Conservation (phyloP, 306 rosid genomes). For the Morella rubra region DNA sequence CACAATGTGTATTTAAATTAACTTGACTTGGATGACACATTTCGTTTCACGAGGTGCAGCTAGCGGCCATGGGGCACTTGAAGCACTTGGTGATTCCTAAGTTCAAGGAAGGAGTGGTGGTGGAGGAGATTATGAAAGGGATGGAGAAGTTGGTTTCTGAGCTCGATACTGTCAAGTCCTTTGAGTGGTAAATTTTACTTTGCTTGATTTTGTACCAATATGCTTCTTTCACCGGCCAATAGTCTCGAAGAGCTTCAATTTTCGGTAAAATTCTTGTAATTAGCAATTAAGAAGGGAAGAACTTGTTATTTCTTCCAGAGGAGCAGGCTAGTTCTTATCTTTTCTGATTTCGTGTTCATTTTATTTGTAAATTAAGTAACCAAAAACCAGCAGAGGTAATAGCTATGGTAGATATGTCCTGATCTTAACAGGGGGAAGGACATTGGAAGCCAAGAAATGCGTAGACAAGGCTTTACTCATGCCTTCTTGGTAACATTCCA, state of each 20-base stretch:
- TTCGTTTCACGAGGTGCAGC: conserved; percentile 26
- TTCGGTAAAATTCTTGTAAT: not conserved
- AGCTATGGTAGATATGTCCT: not conserved
- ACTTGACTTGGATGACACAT: conserved; percentile 18
- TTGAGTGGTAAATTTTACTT: conserved; percentile 51
- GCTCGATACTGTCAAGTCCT: conserved; percentile 72
- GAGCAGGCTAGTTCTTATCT: not conserved
- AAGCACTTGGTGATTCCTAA: conserved; percentile 78
- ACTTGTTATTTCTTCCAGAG: not conserved
- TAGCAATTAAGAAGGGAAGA: not conserved
- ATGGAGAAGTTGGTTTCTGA: conserved; percentile 72
- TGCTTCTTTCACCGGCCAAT: not conserved
- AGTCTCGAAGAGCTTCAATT: not conserved
- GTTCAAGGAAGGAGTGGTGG: conserved; percentile 73
- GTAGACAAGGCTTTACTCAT: conserved; percentile 88
- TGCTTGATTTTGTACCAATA: too few relatives aligned
- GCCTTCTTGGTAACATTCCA: conserved; percentile 78
- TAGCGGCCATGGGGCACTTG: conserved; percentile 59
- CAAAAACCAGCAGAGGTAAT: not conserved
- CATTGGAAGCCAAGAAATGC: conserved; percentile 65
- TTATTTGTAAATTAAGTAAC: not conserved
- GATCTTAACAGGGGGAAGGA: conserved; percentile 66
- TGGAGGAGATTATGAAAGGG: conserved; percentile 72
- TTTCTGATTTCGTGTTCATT: not conserved
- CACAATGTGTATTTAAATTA: conserved; percentile 39